Conservation (phyloP, 1,284 basidiomycete species). For the Sutorius eximius region DNA sequence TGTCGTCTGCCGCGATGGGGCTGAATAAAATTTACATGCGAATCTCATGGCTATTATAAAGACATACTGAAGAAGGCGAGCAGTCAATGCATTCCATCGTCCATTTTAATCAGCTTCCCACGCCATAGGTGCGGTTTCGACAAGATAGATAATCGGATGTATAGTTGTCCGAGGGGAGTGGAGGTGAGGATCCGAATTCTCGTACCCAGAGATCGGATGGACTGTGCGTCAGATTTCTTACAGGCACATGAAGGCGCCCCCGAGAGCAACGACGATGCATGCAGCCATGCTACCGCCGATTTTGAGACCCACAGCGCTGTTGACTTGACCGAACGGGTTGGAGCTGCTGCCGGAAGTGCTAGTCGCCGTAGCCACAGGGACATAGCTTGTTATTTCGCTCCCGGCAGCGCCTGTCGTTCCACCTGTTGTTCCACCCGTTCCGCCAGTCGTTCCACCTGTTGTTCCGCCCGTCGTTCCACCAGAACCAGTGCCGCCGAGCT, state of each 20-base stretch:
- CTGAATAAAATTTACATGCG: no score
- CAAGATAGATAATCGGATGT: neutral
- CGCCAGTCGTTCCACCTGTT: neutral
- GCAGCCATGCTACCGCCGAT: neutral
- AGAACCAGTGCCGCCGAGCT: constrained; percentile 18
- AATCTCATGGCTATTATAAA: no score
- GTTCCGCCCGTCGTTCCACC: neutral
- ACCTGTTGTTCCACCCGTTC: neutral
- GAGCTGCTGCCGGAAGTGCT: neutral
- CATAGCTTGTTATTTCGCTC: neutral
- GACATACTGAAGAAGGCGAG: no score
- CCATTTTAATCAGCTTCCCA: no score
- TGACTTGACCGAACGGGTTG: neutral
- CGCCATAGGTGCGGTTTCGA: neutral
- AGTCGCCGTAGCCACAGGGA: neutral
- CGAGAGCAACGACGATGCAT: constrained; percentile 4
- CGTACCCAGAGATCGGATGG: neutral
- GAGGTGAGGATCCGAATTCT: neutral
- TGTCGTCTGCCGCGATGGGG: no score
- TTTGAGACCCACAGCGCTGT: constrained; percentile 8
- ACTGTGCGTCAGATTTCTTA: neutral
- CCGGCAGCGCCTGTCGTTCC: neutral
- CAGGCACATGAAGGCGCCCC: constrained; percentile 10
- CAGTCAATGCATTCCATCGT: no score
- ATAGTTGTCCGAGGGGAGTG: no score